Evolutionary conservation across 345 rosid genomes (phyloP).

Genomic region (Gossypium herbaceum): DNA sequence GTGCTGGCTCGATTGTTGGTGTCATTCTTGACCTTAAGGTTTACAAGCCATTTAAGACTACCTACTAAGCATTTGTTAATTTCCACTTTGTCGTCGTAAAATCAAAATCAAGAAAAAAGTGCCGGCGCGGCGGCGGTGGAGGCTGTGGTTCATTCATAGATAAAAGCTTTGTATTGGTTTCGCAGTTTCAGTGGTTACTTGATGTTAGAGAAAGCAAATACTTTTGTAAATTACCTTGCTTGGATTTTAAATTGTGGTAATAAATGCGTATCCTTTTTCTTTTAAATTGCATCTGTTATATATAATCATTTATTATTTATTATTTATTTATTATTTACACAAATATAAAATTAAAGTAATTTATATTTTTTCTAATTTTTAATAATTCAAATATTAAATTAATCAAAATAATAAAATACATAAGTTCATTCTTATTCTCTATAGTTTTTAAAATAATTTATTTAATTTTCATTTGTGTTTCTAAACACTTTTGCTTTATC

Average conservation of each 20-base stretch:
- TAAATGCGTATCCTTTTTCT: background rate
- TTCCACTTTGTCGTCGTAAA: background rate
- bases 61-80: slow-evolving; percentile 24
- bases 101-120: too few species aligned
- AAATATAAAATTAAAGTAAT: too few species aligned
- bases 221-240: background rate
- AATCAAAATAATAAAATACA: too few species aligned
- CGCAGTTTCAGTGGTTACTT: background rate
- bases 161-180: background rate
- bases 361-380: too few species aligned
- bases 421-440: too few species aligned
- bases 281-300: background rate
- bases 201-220: background rate
- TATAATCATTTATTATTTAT: too few species aligned
- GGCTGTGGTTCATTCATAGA: background rate
- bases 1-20: slow-evolving; percentile 52
- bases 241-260: background rate
- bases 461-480: too few species aligned
- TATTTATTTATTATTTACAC: too few species aligned
- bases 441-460: too few species aligned
- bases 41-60: slow-evolving; percentile 42
- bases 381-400: too few species aligned
- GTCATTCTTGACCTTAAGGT: slow-evolving; percentile 38
- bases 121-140: too few species aligned
- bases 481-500: background rate